Percentiles rank a stretch among this genome's conserved stretches.
These are phyloP conservation scores for Monilinia fructicola DNA, from an alignment of 2,329 filamentous ascomycete genomes.

Conservation along the genomic window DNA sequence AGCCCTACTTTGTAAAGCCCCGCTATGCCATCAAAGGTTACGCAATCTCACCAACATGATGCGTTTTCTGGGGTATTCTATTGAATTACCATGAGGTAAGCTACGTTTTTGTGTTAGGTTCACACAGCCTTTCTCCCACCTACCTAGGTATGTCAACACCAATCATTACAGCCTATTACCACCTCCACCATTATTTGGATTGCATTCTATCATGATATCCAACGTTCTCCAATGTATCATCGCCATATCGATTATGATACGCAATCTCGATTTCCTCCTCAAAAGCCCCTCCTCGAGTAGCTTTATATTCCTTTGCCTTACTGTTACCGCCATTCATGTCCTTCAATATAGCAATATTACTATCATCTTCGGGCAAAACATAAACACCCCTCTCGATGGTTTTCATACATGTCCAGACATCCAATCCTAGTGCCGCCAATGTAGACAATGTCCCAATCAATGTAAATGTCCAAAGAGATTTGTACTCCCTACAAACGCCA, in stretches of 20 bases:
- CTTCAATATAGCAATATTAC: conserved; percentile 27
- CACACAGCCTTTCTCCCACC: neutral
- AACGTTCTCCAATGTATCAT: conserved; percentile 15
- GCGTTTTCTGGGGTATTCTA: neutral
- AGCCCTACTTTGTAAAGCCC: neutral
- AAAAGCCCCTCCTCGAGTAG: conserved; percentile 10
- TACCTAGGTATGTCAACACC: neutral
- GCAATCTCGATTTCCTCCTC: conserved; percentile 32
- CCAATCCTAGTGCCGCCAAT: conserved; percentile 32
- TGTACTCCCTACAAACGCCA: conserved; percentile 38
- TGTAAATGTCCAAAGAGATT: conserved; percentile 37
- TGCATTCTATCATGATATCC: conserved; percentile 14
- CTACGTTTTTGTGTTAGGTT: neutral
- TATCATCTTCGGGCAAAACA: conserved; percentile 36
- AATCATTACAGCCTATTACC: neutral
- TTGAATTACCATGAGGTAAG: neutral
- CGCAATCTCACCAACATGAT: neutral
- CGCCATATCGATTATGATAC: conserved; percentile 36
- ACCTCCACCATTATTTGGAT: neutral
- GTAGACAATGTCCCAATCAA: conserved; percentile 35
- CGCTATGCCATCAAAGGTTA: neutral
- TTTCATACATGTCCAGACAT: conserved; percentile 33
- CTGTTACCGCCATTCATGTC: conserved; percentile 28
- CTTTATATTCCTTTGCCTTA: conserved; percentile 29
- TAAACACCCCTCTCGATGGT: conserved; percentile 31